These are phyloP conservation scores for Neonectria hederae DNA, from an alignment of 2,329 filamentous ascomycete genomes.

Conservation along the genomic window DNA sequence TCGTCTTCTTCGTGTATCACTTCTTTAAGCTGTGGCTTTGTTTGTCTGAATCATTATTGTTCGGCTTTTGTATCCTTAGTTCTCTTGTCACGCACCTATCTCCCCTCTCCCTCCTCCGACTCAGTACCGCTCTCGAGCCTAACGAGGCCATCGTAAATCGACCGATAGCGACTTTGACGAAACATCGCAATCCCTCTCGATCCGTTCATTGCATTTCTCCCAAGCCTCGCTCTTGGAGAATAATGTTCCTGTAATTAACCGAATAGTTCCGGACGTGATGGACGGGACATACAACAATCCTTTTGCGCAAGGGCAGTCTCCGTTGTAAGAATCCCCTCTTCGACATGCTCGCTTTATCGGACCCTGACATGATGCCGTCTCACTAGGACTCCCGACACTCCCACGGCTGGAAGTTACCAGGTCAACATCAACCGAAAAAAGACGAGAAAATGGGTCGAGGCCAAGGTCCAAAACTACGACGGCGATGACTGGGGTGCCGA, in stretches of 20 bases:
- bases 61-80: conserved; percentile 21
- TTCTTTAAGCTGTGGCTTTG: conserved; percentile 15
- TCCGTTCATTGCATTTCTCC: conserved; percentile 2
- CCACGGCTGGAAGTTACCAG: conserved; percentile 65
- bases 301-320: conserved; percentile 41
- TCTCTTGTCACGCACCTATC: conserved; percentile 16
- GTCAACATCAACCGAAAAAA: conserved; percentile 89
- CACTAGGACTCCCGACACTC: conserved; percentile 45
- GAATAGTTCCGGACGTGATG: conserved; percentile 36
- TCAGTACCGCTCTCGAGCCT: conserved; percentile 18
- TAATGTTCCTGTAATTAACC: conserved; percentile 38
- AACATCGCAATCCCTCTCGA: conserved; percentile 19
- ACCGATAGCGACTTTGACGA: conserved; percentile 16
- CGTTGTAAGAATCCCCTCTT: conserved; percentile 37
- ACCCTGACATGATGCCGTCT: conserved; percentile 19
- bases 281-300: conserved; percentile 45
- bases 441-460: conserved; percentile 95
- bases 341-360: neutral
- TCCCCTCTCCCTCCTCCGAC: conserved; percentile 16
- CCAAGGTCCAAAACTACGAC: conserved; percentile 86
- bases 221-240: conserved; percentile 22
- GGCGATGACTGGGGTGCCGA: conserved; percentile 92
- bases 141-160: conserved; percentile 24
- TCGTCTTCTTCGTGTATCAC: conserved; percentile 24
- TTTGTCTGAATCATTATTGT: conserved; percentile 11